These are phyloP conservation scores for Clavulina sp. DNA, from an alignment of 768 basidiomycete genomes.

Conservation along the genomic window DNA sequence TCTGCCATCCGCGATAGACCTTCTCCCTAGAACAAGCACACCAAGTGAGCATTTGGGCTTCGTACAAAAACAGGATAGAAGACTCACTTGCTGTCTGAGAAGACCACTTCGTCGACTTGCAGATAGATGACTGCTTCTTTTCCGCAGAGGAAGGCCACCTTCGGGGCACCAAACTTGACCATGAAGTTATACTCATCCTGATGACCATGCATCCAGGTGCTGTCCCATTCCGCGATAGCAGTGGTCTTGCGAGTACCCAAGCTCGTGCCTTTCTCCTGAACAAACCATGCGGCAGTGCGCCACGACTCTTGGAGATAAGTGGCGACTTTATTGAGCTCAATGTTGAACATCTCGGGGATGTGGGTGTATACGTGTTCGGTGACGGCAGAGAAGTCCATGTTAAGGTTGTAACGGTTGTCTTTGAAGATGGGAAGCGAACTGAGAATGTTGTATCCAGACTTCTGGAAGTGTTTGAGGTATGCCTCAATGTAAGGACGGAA, in stretches of 20 bases:
- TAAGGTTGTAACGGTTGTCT: not conserved
- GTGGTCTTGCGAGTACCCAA: not conserved
- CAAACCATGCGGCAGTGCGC: not conserved
- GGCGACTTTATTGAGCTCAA: not conserved
- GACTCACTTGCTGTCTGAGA: not conserved
- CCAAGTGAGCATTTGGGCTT: not conserved
- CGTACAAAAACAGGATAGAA: not conserved
- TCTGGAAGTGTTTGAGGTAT: constrained; percentile 14
- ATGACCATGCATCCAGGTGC: not conserved
- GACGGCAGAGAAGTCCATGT: not conserved
- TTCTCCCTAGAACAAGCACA: not conserved
- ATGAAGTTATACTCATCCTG: not conserved
- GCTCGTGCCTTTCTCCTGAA: not conserved
- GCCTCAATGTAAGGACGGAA: constrained; percentile 11
- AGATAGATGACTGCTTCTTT: not conserved
- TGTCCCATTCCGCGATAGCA: not conserved
- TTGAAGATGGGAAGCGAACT: constrained; percentile 19
- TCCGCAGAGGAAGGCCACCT: not conserved
- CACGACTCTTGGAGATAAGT: not conserved
- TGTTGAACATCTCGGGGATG: not conserved
- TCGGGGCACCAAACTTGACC: not conserved
- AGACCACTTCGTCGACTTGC: not conserved
- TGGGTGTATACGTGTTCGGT: not conserved
- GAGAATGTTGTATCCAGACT: constrained; percentile 15
- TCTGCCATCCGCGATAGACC: not conserved